These are phyloP conservation scores for Euphrasia confusa DNA, from an alignment of 257 asterid species.

Conservation along the genomic window DNA sequence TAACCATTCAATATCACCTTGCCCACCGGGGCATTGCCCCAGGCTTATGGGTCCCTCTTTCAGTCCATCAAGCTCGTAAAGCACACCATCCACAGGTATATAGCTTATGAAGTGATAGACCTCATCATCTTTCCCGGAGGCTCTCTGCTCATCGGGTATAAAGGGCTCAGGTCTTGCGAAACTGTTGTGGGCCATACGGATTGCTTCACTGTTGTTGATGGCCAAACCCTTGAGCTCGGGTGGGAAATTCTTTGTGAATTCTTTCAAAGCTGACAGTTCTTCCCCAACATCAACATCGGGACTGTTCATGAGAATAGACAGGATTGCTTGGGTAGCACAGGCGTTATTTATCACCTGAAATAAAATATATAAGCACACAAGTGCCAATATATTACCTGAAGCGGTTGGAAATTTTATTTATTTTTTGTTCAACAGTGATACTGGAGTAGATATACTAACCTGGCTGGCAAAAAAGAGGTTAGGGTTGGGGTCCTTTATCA, in stretches of 20 bases:
- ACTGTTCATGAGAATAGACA: conserved; percentile 81
- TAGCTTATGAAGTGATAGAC: conserved; percentile 96
- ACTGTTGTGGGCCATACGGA: conserved; percentile 92
- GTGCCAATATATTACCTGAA: conserved; percentile 1
- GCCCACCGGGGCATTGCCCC: conserved; percentile 70
- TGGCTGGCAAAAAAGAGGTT: conserved; percentile 94
- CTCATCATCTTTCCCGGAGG: conserved; percentile 87
- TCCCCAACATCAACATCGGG: conserved; percentile 86
- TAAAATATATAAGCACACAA: neutral
- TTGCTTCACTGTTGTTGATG: conserved; percentile 89
- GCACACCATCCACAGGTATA: conserved; percentile 81
- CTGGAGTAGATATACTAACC: conserved; percentile 36
- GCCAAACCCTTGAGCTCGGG: conserved; percentile 93
- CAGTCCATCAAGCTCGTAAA: conserved; percentile 95
- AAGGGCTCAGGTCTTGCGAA: conserved; percentile 97
- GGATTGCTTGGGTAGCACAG: conserved; percentile 98
- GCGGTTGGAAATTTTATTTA: conserved; percentile 7
- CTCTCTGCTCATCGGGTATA: conserved; percentile 82
- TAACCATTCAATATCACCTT: conserved; percentile 69
- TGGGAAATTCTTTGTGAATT: conserved; percentile 86
- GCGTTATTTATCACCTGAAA: conserved; percentile 91
- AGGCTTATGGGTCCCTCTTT: conserved; percentile 98
- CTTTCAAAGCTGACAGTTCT: conserved; percentile 72
- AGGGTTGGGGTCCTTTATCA: conserved; percentile 86
- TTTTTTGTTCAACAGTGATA: conserved; percentile 9